phyloP scores from a whole-genome alignment of 768 basidiomycete genomes.

The Tephrocybe rancida region DNA sequence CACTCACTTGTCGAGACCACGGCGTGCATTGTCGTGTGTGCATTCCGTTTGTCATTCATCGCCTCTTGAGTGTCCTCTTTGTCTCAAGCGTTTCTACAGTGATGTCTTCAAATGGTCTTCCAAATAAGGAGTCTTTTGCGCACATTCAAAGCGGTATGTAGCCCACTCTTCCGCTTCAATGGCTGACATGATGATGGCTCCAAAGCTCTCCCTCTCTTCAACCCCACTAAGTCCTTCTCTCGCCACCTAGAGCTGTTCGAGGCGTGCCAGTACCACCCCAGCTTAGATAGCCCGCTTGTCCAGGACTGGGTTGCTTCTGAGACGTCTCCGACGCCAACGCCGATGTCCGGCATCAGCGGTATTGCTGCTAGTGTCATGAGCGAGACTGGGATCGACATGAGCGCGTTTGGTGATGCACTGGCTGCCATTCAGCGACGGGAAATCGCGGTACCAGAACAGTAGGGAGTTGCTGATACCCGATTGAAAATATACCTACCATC shows the following conservation, averaged over 20 bases:
- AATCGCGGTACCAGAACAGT: no score
- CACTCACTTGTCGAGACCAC: conserved; percentile 55
- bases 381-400: conserved; percentile 18
- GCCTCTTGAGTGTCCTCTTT: not conserved
- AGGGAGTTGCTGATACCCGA: no score
- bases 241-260: conserved; percentile 49
- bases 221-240: conserved; percentile 46
- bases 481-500: no score
- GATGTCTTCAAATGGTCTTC: conserved; percentile 43
- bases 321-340: not conserved
- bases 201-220: conserved; percentile 56
- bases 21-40: conserved; percentile 54
- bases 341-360: conserved; percentile 4
- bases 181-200: not conserved
- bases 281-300: conserved; percentile 40
- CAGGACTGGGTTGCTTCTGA: conserved; percentile 34
- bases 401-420: conserved; percentile 16
- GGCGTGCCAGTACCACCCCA: conserved; percentile 41
- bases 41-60: conserved; percentile 30
- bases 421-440: conserved; percentile 9
- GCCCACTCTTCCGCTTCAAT: not conserved
- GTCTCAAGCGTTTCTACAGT: conserved; percentile 31
- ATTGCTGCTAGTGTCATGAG: conserved; percentile 17
- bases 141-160: conserved; percentile 45
- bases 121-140: conserved; percentile 39